A percentile compares a stretch with the other conserved stretches of the same genome.
phyloP scores from a whole-genome alignment of 2,329 filamentous ascomycete genomes.

The Cercospora beticola region DNA sequence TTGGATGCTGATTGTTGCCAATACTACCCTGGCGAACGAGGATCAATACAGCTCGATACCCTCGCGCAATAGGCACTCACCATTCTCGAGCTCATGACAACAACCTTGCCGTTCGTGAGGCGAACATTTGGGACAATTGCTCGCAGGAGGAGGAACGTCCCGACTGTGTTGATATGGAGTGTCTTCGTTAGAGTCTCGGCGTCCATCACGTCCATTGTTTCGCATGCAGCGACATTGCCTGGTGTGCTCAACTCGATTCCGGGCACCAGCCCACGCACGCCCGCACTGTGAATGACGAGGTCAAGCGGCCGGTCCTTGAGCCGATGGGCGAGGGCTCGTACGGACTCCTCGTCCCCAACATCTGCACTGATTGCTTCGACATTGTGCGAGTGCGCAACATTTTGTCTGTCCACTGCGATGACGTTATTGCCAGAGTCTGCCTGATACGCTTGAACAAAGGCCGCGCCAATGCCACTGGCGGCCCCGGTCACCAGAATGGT shows the following conservation, averaged over 20 bases:
- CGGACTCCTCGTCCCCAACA: constrained; percentile 30
- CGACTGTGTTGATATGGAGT: constrained; percentile 45
- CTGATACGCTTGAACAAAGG: constrained; percentile 36
- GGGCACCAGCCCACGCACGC: constrained; percentile 47
- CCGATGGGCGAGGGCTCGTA: constrained; percentile 25
- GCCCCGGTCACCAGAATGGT: constrained; percentile 41
- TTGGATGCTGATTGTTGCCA: constrained; percentile 36
- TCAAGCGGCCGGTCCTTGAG: constrained; percentile 35
- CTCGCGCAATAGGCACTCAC: neutral
- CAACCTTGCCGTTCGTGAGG: constrained; percentile 35
- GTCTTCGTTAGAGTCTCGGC: constrained; percentile 41
- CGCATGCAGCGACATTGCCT: constrained; percentile 42
- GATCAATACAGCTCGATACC: neutral
- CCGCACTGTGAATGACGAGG: constrained; percentile 47
- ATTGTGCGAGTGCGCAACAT: constrained; percentile 25
- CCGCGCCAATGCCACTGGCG: constrained; percentile 41
- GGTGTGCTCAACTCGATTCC: constrained; percentile 29
- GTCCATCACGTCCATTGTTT: constrained; percentile 45
- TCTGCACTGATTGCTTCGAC: constrained; percentile 31
- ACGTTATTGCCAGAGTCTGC: constrained; percentile 28
- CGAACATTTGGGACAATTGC: constrained; percentile 41
- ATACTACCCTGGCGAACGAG: constrained; percentile 37
- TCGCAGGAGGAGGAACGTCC: constrained; percentile 44
- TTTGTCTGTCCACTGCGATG: constrained; percentile 36
- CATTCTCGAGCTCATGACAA: constrained; percentile 50